phyloP scores from a whole-genome alignment of 2,329 filamentous ascomycete genomes.

The Talaromyces sp. region DNA sequence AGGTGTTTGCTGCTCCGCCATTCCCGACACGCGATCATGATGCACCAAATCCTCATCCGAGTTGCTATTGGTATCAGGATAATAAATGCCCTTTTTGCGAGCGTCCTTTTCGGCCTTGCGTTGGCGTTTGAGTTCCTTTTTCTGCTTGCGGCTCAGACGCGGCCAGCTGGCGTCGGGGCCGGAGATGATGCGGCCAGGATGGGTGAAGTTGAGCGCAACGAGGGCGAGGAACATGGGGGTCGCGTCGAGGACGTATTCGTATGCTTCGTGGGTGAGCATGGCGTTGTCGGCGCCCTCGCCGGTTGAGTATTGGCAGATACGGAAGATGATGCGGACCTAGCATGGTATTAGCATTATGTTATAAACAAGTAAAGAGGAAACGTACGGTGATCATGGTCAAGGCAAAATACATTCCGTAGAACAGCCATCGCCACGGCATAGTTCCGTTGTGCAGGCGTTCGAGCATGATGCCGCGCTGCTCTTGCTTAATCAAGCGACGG shows the following conservation, averaged over 20 bases:
- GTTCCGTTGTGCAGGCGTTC: conserved; percentile 10
- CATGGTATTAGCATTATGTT: not conserved
- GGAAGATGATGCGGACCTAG: conserved; percentile 55
- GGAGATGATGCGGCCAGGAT: conserved; percentile 44
- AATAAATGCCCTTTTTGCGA: not conserved
- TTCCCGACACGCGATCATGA: not conserved
- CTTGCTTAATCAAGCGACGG: conserved; percentile 19
- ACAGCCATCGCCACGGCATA: conserved; percentile 20
- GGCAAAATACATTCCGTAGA: conserved; percentile 37
- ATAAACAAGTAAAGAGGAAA: not conserved
- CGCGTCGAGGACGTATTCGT: conserved; percentile 49
- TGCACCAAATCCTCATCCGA: not conserved
- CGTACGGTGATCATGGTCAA: conserved; percentile 40
- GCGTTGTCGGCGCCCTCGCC: conserved; percentile 54
- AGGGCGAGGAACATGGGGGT: conserved; percentile 51
- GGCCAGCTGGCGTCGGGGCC: conserved; percentile 46
- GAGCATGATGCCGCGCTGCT: conserved; percentile 22
- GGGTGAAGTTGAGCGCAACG: conserved; percentile 39
- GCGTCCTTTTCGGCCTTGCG: conserved; percentile 28
- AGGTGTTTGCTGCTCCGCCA: not conserved
- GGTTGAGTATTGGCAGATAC: conserved; percentile 54
- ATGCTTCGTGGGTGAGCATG: conserved; percentile 58
- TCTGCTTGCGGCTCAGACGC: conserved; percentile 37
- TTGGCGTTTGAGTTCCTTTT: conserved; percentile 37
- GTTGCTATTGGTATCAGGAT: not conserved